phyloP scores from a whole-genome alignment of 1,284 basidiomycete genomes.

The Ganoderma lingzhi region DNA sequence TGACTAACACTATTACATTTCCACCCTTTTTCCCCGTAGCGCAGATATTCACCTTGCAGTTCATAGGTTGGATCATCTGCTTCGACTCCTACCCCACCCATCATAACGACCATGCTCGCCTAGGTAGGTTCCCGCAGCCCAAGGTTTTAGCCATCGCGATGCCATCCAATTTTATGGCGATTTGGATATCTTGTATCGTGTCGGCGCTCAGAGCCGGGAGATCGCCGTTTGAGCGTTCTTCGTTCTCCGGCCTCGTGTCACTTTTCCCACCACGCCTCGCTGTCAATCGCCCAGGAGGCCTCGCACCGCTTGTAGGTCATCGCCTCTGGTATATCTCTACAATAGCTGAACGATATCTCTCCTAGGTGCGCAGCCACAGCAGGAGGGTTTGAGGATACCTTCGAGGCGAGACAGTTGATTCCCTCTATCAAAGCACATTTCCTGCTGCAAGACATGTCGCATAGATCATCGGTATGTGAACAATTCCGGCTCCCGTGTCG shows the following conservation, averaged over 20 bases:
- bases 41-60: not conserved
- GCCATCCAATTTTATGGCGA: not conserved
- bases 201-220: not conserved
- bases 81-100: not conserved
- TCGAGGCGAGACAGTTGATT: not conserved
- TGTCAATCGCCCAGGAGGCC: not conserved
- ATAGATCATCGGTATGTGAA: not conserved
- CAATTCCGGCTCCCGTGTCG: not conserved
- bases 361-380: not conserved
- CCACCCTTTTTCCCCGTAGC: not conserved
- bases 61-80: not conserved
- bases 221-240: not conserved
- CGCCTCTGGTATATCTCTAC: not conserved
- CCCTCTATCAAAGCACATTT: not conserved
- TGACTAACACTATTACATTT: not conserved
- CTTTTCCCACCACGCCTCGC: conserved; percentile 4
- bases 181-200: not conserved
- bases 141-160: not conserved
- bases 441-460: not conserved
- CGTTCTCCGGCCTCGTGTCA: not conserved
- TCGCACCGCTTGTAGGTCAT: not conserved
- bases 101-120: not conserved
- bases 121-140: not conserved
- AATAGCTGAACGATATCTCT: not conserved
- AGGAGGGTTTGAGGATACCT: not conserved